Evolutionary conservation across 352 stramenopile genomes (phyloP).

Genomic region (Blastocystis sp.): DNA sequence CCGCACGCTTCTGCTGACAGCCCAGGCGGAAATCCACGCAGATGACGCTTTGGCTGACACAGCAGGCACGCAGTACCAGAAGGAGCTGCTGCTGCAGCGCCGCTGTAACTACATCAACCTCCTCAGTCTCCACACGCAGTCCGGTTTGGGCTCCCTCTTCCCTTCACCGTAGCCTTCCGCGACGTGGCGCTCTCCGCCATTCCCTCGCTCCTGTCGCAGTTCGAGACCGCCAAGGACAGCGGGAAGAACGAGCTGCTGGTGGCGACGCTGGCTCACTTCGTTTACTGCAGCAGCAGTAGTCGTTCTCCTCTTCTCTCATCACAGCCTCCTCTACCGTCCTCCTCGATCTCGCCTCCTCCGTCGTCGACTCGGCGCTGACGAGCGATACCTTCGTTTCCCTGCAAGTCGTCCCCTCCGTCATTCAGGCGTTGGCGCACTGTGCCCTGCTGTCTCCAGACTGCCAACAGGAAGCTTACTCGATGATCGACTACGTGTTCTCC

Average conservation of each 20-base stretch:
- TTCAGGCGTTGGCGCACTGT: conserved; percentile 32
- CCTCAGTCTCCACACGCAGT: conserved; percentile 1
- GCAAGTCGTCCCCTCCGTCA: conserved; percentile 10
- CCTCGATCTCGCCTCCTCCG: conserved; percentile 47
- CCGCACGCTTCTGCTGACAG: conserved; percentile 9
- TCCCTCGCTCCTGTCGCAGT: conserved; percentile 24
- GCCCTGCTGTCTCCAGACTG: not conserved
- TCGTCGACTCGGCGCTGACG: conserved; percentile 9
- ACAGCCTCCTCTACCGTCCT: conserved; percentile 14
- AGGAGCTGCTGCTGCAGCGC: not conserved
- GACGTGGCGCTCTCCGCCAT: conserved; percentile 31
- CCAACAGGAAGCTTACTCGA: not conserved
- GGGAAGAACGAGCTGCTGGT: conserved; percentile 9
- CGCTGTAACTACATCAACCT: conserved; percentile 62
- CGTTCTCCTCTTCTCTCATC: not conserved
- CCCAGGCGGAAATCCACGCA: not conserved
- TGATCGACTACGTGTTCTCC: conserved; percentile 49
- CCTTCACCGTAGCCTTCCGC: conserved; percentile 24
- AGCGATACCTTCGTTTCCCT: conserved; percentile 18
- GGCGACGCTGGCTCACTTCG: conserved; percentile 13
- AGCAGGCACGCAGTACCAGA: not conserved
- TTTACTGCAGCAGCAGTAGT: conserved; percentile 24
- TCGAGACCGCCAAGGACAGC: not conserved
- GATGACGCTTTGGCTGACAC: not conserved
- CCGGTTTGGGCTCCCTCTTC: not conserved